These are phyloP conservation scores for Collariella sp. DNA, from an alignment of 495 filamentous ascomycete species.

Conservation along the genomic window DNA sequence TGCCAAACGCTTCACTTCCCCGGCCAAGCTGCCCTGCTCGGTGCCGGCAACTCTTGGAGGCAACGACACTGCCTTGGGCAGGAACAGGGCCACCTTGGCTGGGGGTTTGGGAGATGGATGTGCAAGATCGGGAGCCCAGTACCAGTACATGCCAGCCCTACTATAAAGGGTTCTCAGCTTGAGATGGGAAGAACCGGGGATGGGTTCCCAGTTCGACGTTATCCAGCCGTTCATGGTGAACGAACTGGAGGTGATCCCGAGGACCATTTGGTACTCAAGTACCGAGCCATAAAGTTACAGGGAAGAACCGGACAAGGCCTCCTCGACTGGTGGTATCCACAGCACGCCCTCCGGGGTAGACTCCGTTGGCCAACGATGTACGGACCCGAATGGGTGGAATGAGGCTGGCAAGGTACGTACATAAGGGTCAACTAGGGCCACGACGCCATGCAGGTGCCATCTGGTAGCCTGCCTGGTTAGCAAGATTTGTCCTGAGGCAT, in stretches of 20 bases:
- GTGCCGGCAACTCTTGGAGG: constrained; percentile 8
- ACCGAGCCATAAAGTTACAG: not conserved
- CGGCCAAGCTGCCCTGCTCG: constrained; percentile 12
- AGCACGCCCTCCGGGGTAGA: too few species aligned
- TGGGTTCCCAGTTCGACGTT: not conserved
- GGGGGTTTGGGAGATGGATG: constrained; percentile 1
- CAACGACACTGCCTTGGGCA: not conserved
- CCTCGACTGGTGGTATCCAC: not conserved
- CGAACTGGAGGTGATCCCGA: not conserved
- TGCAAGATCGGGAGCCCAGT: constrained; percentile 10
- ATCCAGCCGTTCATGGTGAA: constrained; percentile 6
- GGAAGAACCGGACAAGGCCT: not conserved
- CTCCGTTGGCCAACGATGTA: not conserved
- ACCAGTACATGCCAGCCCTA: constrained; percentile 5
- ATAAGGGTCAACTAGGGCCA: constrained; percentile 33
- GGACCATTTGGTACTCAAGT: too few species aligned
- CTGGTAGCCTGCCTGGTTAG: not conserved
- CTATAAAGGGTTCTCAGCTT: not conserved
- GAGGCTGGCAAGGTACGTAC: constrained; percentile 22
- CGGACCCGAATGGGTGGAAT: constrained; percentile 6
- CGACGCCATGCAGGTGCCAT: constrained; percentile 37
- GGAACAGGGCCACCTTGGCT: constrained; percentile 11
- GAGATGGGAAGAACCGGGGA: constrained; percentile 2
- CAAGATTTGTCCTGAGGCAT: not conserved
- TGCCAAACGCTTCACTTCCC: constrained; percentile 21